Conservation (phyloP, 148 eudicot species). For the Euryodendron excelsum region DNA sequence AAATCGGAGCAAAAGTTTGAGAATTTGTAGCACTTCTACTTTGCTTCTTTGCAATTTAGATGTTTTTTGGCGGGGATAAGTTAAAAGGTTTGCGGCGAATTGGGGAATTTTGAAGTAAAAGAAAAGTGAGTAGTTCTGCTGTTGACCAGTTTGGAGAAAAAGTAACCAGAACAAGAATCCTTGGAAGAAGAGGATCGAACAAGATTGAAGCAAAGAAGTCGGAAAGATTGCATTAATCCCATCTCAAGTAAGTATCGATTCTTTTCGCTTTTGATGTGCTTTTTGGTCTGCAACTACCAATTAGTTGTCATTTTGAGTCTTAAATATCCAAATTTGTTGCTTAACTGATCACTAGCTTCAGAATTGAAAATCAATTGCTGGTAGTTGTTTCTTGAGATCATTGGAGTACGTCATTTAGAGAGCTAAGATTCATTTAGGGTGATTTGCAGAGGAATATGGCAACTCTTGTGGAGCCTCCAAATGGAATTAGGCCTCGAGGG, state of each 20-base stretch:
- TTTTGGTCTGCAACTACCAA: neutral
- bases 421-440: neutral
- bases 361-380: neutral
- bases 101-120: constrained; percentile 6
- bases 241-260: constrained; percentile 8
- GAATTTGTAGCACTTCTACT: neutral
- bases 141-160: neutral
- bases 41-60: too few relatives aligned
- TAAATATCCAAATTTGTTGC: neutral
- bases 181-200: neutral
- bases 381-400: neutral
- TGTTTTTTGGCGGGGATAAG: too few relatives aligned
- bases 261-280: neutral
- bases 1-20: neutral
- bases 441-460: constrained; percentile 19
- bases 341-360: neutral
- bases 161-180: neutral
- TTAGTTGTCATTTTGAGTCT: neutral
- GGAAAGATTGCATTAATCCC: neutral
- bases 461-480: constrained; percentile 23
- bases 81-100: neutral
- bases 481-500: constrained; percentile 20
- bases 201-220: neutral
- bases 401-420: neutral
- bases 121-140: neutral